Conservation (phyloP, 2,329 filamentous ascomycete species). For the Hypomyces perniciosus region DNA sequence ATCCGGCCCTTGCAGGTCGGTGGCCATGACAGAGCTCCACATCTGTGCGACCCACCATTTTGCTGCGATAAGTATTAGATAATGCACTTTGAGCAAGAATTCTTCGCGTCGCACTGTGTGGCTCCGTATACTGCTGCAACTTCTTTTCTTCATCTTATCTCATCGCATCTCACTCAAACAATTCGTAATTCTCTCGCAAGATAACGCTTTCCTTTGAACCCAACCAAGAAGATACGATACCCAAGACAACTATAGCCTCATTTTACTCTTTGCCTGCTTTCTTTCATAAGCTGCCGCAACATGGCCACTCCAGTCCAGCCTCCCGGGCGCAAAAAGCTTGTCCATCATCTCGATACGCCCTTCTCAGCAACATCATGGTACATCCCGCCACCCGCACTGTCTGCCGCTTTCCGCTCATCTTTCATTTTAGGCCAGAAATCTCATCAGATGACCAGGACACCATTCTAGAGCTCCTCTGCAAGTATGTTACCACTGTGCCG, state of each 20-base stretch:
- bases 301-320: slow-evolving; percentile 13
- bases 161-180: no score
- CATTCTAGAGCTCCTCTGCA: slow-evolving; percentile 62
- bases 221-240: no score
- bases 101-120: no score
- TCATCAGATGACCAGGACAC: slow-evolving; percentile 52
- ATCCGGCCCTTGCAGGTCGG: no score
- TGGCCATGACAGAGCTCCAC: no score
- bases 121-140: no score
- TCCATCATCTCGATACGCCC: slow-evolving; percentile 61
- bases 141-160: no score
- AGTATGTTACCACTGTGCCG: slow-evolving; percentile 34
- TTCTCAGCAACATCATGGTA: slow-evolving; percentile 58
- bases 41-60: no score
- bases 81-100: no score
- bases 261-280: not conserved
- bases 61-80: no score
- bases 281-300: not conserved
- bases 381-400: not conserved
- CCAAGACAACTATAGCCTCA: not conserved
- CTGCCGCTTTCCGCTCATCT: not conserved
- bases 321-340: slow-evolving; percentile 45
- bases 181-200: no score
- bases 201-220: no score
- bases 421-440: slow-evolving; percentile 51